These are phyloP conservation scores for Lobosporangium transversale DNA, from an alignment of 192 early-diverging fungal genomes.

Conservation along the genomic window DNA sequence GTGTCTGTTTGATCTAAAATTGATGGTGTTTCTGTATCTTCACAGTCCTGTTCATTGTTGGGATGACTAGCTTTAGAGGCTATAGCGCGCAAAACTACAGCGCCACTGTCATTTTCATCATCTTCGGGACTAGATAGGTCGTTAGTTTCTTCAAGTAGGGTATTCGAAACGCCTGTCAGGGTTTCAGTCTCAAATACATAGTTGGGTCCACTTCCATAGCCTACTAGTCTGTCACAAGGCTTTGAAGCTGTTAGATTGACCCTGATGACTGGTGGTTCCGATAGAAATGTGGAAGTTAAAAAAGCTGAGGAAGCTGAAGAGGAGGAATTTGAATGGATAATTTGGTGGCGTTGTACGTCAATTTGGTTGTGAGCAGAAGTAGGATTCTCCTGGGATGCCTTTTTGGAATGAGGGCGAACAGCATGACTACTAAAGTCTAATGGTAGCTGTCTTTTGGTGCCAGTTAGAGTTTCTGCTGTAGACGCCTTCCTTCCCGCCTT, in stretches of 20 bases:
- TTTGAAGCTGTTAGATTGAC: constrained; percentile 19
- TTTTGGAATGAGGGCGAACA: constrained; percentile 28
- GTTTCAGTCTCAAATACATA: not conserved
- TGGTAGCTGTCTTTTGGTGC: constrained; percentile 38
- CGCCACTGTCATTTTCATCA: constrained; percentile 6
- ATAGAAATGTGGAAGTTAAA: not conserved
- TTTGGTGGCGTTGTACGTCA: not conserved
- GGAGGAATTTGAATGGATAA: not conserved
- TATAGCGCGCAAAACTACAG: not conserved
- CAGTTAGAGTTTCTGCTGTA: constrained; percentile 1
- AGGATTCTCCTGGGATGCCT: not conserved
- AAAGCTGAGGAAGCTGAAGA: not conserved
- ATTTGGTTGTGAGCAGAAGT: too few relatives aligned
- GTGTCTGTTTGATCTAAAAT: not conserved
- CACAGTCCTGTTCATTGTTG: not conserved
- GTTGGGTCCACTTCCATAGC: not conserved
- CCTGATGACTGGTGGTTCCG: constrained; percentile 27
- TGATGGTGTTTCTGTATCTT: not conserved
- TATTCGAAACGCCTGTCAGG: not conserved
- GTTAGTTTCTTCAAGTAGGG: not conserved
- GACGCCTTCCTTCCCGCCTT: not conserved
- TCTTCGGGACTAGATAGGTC: not conserved
- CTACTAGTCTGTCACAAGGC: not conserved
- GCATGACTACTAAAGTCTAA: constrained; percentile 51
- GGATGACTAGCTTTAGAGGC: not conserved